phyloP scores from a whole-genome alignment of 1,284 basidiomycete genomes.

The Moesziomyces globuligerus region DNA sequence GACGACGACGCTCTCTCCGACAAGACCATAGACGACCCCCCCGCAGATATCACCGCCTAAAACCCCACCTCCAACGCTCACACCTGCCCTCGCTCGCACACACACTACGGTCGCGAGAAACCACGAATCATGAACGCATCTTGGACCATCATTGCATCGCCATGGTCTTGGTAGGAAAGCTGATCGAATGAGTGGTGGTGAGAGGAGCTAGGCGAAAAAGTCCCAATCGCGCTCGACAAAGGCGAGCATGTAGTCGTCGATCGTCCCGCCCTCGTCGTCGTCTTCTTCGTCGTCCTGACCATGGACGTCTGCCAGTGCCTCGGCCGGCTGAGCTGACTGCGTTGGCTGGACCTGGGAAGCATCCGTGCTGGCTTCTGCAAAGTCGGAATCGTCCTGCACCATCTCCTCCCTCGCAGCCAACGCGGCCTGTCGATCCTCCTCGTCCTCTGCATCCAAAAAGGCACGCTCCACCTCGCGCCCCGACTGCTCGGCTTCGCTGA shows the following conservation, averaged over 20 bases:
- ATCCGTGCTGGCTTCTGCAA: too few species aligned
- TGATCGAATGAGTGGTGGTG: too few species aligned
- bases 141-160: too few species aligned
- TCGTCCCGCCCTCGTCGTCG: conserved; percentile 73
- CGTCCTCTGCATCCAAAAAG: conserved; percentile 88
- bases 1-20: conserved; percentile 12
- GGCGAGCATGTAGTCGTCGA: conserved; percentile 87
- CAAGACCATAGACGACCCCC: conserved; percentile 17
- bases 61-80: too few species aligned
- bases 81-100: too few species aligned
- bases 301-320: conserved; percentile 70
- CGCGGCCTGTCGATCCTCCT: conserved; percentile 83
- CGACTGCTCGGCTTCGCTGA: conserved; percentile 62
- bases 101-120: too few species aligned
- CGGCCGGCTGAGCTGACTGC: conserved; percentile 68
- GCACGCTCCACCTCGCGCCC: conserved; percentile 73
- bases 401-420: conserved; percentile 82
- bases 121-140: too few species aligned
- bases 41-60: too few species aligned
- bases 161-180: too few species aligned
- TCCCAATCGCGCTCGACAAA: conserved; percentile 80
- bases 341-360: too few species aligned
- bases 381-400: conserved; percentile 76
- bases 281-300: conserved; percentile 69
- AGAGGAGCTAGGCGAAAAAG: conserved; percentile 72